Conservation (phyloP, 164 flowering plant species). For the Magnolia sinica region DNA sequence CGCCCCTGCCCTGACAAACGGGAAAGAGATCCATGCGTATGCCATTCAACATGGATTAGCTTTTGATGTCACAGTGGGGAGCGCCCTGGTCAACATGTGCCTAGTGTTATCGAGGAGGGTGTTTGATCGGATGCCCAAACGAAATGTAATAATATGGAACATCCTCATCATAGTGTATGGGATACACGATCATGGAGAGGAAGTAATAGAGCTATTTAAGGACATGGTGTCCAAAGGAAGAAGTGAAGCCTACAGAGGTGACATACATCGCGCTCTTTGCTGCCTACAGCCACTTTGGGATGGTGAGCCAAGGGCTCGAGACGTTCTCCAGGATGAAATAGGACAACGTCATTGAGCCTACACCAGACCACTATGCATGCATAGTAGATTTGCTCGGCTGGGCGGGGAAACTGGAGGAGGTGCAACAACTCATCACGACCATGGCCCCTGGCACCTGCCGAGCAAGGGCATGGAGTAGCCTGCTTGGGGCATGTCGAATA, state of each 20-base stretch:
- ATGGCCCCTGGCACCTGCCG: slow-evolving; percentile 50
- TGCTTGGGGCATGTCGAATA: slow-evolving; percentile 77
- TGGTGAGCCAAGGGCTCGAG: slow-evolving; percentile 55
- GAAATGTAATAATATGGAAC: slow-evolving; percentile 76
- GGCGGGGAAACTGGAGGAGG: slow-evolving; percentile 63
- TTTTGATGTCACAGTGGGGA: slow-evolving; percentile 65
- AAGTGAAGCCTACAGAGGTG: slow-evolving; percentile 57
- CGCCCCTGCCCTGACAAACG: slow-evolving; percentile 69
- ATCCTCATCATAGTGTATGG: slow-evolving; percentile 80
- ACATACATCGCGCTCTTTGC: slow-evolving; percentile 69
- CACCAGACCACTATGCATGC: slow-evolving; percentile 74
- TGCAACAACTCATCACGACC: slow-evolving; percentile 41
- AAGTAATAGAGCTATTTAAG: slow-evolving; percentile 48
- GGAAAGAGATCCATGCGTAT: slow-evolving; percentile 79
- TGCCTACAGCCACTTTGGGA: slow-evolving; percentile 74
- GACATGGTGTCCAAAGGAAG: slow-evolving; percentile 33
- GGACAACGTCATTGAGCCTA: slow-evolving; percentile 55
- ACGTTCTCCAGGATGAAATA: slow-evolving; percentile 56
- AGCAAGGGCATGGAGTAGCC: slow-evolving; percentile 69
- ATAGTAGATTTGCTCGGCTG: slow-evolving; percentile 83
- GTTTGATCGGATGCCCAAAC: slow-evolving; percentile 51
- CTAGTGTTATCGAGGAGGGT: slow-evolving; percentile 44
- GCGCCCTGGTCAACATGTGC: slow-evolving; percentile 74
- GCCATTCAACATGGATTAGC: slow-evolving; percentile 51
- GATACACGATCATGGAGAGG: slow-evolving; percentile 70